Base-by-base conservation (phyloP, 768 basidiomycete species). In the Cyclocybe cylindracea region DNA sequence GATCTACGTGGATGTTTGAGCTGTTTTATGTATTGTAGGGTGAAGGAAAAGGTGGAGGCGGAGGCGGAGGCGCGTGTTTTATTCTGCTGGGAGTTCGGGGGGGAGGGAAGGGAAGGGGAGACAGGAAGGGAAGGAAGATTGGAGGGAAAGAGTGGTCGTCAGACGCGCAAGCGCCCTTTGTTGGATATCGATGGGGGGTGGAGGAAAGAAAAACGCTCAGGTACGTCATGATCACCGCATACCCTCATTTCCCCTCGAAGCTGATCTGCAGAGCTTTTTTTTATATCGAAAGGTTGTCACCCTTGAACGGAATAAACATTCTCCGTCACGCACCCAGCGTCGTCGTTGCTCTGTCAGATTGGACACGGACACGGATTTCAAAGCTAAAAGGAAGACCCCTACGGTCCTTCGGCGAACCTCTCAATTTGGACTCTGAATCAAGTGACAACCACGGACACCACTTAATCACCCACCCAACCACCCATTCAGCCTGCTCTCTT, bases 1-100 rank as follows among this genome's bases (percentile, higher is more conserved):
- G 63, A 84, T 98, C 58, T 98, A 97, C 73, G 86, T 97, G 66
- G 93, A 92, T 70, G 85, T 89, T 65, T 88, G 72, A 60, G 44
- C 62, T 61, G 42, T 16, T 1, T 16, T 16, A 16, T 16, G 16
- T 16, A 16, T 16, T 16, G 16, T 16, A 1, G 16, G 16, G 16
- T 16, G 16, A 16, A 16, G 16, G 16, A 1, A 16, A 16, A 49
- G 50, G 18, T 37, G 50, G 41, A 48, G 19, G 40, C 42, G 34
- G 44, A 46, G 42, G 46, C 18, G 35, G 39, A 46, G 11, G 50
- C 38, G 48, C 41, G 40, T 46, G 33, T 42, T 31, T 14, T 16
- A 38, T 37, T 14, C 16, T 31, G 14, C 39, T 37, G 31, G 34
- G n/a, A 29, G 32, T n/a, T 34, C n/a, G 3, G 24, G 24, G 3